Base-by-base conservation (phyloP, 371 early-diverging fungal genomes). In the Rhizopus arrhizus region DNA sequence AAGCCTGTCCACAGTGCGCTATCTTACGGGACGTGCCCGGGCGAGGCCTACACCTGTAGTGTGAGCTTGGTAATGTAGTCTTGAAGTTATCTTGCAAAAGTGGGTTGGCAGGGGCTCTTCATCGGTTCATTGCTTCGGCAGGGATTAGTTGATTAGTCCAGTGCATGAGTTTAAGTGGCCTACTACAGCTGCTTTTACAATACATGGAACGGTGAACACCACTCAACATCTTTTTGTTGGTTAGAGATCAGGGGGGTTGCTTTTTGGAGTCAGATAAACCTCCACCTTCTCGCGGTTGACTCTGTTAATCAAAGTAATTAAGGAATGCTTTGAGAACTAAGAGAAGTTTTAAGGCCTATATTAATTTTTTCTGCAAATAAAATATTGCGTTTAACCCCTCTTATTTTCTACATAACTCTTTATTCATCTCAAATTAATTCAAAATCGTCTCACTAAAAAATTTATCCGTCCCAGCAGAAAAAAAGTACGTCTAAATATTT, bases 261-360 rank as follows among this genome's bases (percentile, higher is more conserved):
- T 56, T 45, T 56, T 33, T 56, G 56, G 56, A 35, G 47, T 46
- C 47, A 46, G 56, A 56, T 46, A 33, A 56, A 56, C 56, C 46
- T 56, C 47, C 35, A 56, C 47, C 56, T 56, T 56, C 56, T 34
- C 56, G 56, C 22, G 36, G 46, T 56, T 46, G 47, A 22, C 47
- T 56, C 56, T 56, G 54, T 54, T 54, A 54, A 54, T 54, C 54
- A 54, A 42, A 54, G 42, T 54, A 42, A 41, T 54, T 53, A 3
- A 53, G 53, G 40, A 54, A n/a, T 54, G 54, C 42, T 54, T 55
- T 45, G 56, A 55, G 56, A 55, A 55, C 56, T 45, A 55, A 32
- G 45, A 55, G 45, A 45, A 45, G 54, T 54, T 28, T 38, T 50
- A 48, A 54, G 51, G 10, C 51, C 15, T 51, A 51, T 51, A 51